Evolutionary conservation across 345 rosid species (phyloP), one percentile per base, ranked within the genome.

Genomic region (Citrus sp.): DNA sequence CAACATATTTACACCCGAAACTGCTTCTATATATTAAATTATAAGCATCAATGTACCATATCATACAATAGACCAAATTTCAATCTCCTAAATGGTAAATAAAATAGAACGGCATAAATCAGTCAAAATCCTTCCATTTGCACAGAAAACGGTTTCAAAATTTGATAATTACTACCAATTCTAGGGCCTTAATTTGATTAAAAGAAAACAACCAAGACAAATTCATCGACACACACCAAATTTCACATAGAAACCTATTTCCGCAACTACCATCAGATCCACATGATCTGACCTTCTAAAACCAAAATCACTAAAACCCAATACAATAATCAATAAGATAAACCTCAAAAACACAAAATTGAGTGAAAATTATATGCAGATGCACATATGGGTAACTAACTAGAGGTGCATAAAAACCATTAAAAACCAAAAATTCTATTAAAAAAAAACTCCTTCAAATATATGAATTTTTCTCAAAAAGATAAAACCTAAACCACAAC

Each of bases 401-500:
- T 42, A 71, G 49, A 65, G 77, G 67, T 38, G 27, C 21, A 61
- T 25, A 60, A 60, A 24, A 61, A 7, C 19, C n/a, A 32, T 2
- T 28, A n/a, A 32, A 37, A 75, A 63, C 4, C 2, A 19, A 30
- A 72, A 72, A 46, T 46, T 46, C 51, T 46, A 12, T 12, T 2
- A 12, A 12, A 46, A 46, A 46, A 12, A 13, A 12, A 42, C 4
- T 46, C 51, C 18, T 46, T 46, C 51, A 46, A 46, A 61, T 9
- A 19, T 7, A 56, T 64, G 28, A n/a, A 27, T 16, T 18, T 54
- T 54, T 5, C 22, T 5, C 40, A 38, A 32, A 60, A 30, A 19
- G 54, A 54, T 46, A 40, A 73, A 27, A 73, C 83, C 64, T 70
- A 88, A 84, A 84, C 89, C 85, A 78, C 81, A 76, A 55, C 56